phyloP scores from a whole-genome alignment of 495 filamentous ascomycete genomes.

The Penicillium desertorum region DNA sequence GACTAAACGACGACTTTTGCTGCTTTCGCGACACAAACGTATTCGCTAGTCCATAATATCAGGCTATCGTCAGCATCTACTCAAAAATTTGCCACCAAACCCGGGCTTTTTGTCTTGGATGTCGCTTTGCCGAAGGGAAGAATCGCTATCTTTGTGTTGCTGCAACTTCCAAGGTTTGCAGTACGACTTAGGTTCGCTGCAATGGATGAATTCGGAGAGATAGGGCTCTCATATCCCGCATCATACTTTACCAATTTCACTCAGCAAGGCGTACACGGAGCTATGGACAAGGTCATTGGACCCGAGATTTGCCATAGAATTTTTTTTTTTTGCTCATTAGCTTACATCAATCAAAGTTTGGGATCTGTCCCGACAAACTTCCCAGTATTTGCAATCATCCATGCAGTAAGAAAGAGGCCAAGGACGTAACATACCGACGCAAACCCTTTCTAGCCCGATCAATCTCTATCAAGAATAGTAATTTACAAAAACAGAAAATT shows the following conservation, averaged over 20 bases:
- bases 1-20: slow-evolving; percentile 49
- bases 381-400: not conserved
- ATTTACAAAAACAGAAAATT: not conserved
- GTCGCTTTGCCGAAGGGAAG: not conserved
- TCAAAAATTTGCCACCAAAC: not conserved
- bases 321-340: slow-evolving; percentile 17
- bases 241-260: slow-evolving; percentile 17
- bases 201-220: slow-evolving; percentile 1
- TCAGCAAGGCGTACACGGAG: slow-evolving; percentile 35
- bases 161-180: not conserved
- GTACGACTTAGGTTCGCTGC: not conserved
- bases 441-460: not conserved
- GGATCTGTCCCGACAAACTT: not conserved
- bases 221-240: not conserved
- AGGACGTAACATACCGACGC: not conserved
- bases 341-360: slow-evolving; percentile 26
- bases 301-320: slow-evolving; percentile 11
- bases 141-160: not conserved
- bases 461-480: not conserved
- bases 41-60: slow-evolving; percentile 9
- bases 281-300: slow-evolving; percentile 18
- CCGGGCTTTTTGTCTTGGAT: slow-evolving; percentile 2
- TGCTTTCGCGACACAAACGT: slow-evolving; percentile 1
- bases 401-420: not conserved
- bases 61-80: not conserved